Conservation (phyloP, 768 basidiomycete genomes). For the Cystobasidium ongulense region DNA sequence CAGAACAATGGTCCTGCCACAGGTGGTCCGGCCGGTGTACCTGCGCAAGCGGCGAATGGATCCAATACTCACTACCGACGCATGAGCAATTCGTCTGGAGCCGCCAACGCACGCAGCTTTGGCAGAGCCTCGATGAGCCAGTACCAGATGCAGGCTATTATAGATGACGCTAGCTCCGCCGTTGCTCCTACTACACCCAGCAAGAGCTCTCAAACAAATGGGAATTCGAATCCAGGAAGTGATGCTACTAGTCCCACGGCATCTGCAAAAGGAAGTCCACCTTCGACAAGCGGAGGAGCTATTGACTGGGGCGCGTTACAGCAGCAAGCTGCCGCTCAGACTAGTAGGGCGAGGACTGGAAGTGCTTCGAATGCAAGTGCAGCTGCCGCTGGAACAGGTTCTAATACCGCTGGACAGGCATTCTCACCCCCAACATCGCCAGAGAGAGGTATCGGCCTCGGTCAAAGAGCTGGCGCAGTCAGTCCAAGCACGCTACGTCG, state of each 20-base stretch:
- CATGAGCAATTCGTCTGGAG: conserved; percentile 3
- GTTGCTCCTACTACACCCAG: not conserved
- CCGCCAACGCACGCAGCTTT: conserved; percentile 5
- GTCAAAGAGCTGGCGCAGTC: conserved; percentile 10
- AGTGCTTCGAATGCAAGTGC: not conserved
- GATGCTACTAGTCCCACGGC: not conserved
- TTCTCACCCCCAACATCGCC: not conserved
- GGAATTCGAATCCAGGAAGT: not conserved
- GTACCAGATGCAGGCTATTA: conserved; percentile 28
- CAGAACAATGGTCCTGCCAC: not conserved
- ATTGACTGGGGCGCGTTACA: conserved; percentile 24
- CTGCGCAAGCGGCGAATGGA: not conserved
- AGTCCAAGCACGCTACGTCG: conserved; percentile 16
- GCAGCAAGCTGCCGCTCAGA: conserved; percentile 14
- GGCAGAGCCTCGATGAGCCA: conserved; percentile 16
- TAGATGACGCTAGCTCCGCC: conserved; percentile 14
- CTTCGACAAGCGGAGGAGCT: conserved; percentile 11
- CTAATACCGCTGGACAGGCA: not conserved
- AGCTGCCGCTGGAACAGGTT: too few relatives aligned
- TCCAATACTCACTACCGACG: not conserved
- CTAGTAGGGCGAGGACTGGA: not conserved
- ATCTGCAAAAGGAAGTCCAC: not conserved
- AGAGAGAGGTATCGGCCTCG: conserved; percentile 14
- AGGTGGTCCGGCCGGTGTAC: not conserved
- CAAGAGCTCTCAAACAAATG: not conserved